Percentiles rank a stretch among this genome's conserved stretches.
phyloP scores from a whole-genome alignment of 352 stramenopile species.

The Pythium rishiriense region DNA sequence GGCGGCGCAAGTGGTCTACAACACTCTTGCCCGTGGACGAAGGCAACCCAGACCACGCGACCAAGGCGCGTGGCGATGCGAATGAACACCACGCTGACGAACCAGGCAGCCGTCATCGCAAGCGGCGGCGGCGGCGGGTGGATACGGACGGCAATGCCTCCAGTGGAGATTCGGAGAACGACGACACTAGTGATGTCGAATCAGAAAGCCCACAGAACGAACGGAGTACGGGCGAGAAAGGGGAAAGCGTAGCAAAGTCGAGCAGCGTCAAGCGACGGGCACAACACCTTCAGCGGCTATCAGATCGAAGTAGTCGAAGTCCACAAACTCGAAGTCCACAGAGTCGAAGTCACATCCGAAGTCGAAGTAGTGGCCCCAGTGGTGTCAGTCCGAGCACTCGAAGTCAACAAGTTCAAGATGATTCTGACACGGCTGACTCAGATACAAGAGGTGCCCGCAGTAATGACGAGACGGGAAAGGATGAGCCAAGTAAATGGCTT shows the following conservation, averaged over 20 bases:
- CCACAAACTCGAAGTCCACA: conserved; percentile 18
- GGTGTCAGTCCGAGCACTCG: not conserved
- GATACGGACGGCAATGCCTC: conserved; percentile 5
- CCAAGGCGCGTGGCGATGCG: not conserved
- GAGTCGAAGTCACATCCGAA: conserved; percentile 26
- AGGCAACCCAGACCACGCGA: conserved; percentile 9
- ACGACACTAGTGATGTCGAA: not conserved
- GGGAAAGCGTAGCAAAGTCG: not conserved
- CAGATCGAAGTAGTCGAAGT: conserved; percentile 15
- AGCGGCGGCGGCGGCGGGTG: conserved; percentile 10
- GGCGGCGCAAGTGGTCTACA: conserved; percentile 79
- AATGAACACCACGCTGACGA: not conserved
- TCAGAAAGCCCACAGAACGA: not conserved
- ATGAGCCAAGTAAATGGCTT: conserved; percentile 41
- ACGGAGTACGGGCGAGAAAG: too few species aligned
- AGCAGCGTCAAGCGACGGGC: not conserved
- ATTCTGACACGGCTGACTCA: not conserved
- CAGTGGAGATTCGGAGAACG: not conserved
- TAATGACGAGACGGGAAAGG: conserved; percentile 30
- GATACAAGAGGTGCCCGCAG: conserved; percentile 1
- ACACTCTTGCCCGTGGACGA: conserved; percentile 44
- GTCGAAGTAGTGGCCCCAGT: conserved; percentile 15
- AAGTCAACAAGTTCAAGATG: conserved; percentile 6
- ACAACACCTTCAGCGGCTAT: not conserved
- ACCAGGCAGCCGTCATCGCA: not conserved